A percentile compares a stretch with the other conserved stretches of the same genome.
Evolutionary conservation across 371 early-diverging fungal species (phyloP).

Genomic region (Apophysomyces ossiformis): DNA sequence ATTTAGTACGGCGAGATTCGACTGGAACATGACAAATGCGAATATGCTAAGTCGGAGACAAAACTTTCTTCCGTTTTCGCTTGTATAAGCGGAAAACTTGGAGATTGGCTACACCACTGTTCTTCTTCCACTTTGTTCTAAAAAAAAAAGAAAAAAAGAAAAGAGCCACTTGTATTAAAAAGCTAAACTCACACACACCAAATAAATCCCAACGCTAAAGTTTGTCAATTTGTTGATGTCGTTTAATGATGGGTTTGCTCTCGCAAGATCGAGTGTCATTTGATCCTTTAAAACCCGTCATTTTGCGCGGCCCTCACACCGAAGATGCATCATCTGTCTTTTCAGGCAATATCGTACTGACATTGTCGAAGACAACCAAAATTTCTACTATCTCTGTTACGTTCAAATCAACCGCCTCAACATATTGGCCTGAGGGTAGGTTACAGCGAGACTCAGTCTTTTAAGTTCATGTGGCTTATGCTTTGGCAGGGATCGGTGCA

Average conservation of each 20-base stretch:
- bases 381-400: slow-evolving; percentile 40
- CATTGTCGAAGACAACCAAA: slow-evolving; percentile 40
- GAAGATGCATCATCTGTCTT: slow-evolving; percentile 43
- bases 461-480: not conserved
- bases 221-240: slow-evolving; percentile 9
- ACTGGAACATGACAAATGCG: no score
- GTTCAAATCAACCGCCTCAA: slow-evolving; percentile 41
- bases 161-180: not conserved
- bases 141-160: not conserved
- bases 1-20: no score
- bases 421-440: slow-evolving; percentile 57
- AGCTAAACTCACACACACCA: slow-evolving; percentile 2
- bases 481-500: slow-evolving; percentile 40
- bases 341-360: slow-evolving; percentile 42
- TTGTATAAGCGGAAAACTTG: not conserved
- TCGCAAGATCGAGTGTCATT: slow-evolving; percentile 44
- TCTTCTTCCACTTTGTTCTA: not conserved
- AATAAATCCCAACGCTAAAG: slow-evolving; percentile 10
- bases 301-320: slow-evolving; percentile 45
- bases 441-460: not conserved
- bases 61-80: no score
- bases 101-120: not conserved
- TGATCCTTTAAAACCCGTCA: slow-evolving; percentile 51
- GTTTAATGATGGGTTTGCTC: slow-evolving; percentile 25
- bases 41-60: no score